Evolutionary conservation across 495 filamentous ascomycete genomes (phyloP).

Genomic region (Aspergillus funiculosus): DNA sequence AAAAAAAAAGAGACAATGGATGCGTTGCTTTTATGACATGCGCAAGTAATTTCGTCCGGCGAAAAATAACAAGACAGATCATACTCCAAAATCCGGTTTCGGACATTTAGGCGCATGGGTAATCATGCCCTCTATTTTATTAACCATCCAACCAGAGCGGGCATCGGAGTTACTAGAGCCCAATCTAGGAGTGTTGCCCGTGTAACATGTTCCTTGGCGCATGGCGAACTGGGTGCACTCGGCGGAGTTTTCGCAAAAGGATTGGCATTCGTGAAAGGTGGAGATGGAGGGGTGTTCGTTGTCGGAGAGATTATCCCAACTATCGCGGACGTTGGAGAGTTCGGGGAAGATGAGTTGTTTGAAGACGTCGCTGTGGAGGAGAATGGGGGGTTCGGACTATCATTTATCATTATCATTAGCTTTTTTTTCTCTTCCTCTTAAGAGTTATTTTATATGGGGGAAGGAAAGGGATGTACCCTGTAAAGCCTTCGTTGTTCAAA

Average conservation of each 20-base stretch:
- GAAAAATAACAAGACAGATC: slow-evolving; percentile 14
- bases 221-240: slow-evolving; percentile 36
- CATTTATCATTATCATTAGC: neutral
- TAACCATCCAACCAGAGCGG: slow-evolving; percentile 35
- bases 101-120: slow-evolving; percentile 29
- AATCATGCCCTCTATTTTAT: slow-evolving; percentile 30
- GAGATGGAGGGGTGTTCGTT: slow-evolving; percentile 30
- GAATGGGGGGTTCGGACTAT: slow-evolving; percentile 31
- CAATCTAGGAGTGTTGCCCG: slow-evolving; percentile 28
- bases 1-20: too few species aligned
- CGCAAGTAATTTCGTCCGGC: slow-evolving; percentile 13
- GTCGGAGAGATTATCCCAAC: slow-evolving; percentile 44
- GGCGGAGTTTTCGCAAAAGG: slow-evolving; percentile 24
- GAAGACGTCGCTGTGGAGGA: slow-evolving; percentile 43
- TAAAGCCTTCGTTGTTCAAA: slow-evolving; percentile 39
- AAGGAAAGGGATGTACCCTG: slow-evolving; percentile 22
- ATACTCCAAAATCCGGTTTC: slow-evolving; percentile 30
- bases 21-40: neutral
- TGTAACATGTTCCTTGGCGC: slow-evolving; percentile 32
- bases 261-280: slow-evolving; percentile 34
- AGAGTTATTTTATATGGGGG: neutral
- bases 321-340: slow-evolving; percentile 26
- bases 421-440: slow-evolving; percentile 1
- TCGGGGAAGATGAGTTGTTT: slow-evolving; percentile 38
- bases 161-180: slow-evolving; percentile 23